Evolutionary conservation across 129 eudicot genomes (phyloP).

Genomic region (Heracleum sosnowskyi): DNA sequence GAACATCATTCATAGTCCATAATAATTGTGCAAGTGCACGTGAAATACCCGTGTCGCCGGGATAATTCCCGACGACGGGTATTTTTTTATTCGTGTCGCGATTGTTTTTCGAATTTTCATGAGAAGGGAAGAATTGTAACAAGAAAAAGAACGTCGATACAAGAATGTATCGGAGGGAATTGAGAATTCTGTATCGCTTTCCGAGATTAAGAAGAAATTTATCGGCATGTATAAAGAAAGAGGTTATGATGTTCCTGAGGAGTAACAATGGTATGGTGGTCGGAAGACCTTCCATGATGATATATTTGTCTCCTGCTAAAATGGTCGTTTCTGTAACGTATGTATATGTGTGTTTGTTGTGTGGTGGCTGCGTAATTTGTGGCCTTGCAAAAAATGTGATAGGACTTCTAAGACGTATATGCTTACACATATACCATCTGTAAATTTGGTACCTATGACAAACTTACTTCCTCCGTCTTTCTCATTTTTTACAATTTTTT

Average conservation of each 20-base stretch:
- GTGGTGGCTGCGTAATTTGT: neutral
- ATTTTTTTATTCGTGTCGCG: neutral
- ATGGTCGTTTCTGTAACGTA: neutral
- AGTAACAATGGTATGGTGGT: slow-evolving; percentile 43
- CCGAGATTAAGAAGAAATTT: slow-evolving; percentile 32
- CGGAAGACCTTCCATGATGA: slow-evolving; percentile 24
- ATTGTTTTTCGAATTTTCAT: neutral
- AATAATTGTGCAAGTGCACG: slow-evolving; percentile 67
- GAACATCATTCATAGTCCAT: slow-evolving; percentile 46
- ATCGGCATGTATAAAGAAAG: slow-evolving; percentile 36
- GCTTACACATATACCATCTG: too few species aligned
- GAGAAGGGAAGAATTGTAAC: slow-evolving; percentile 29
- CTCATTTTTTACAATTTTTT: too few species aligned
- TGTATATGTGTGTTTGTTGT: neutral
- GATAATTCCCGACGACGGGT: neutral
- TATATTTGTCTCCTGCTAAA: neutral
- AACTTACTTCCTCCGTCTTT: too few species aligned
- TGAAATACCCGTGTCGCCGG: slow-evolving; percentile 41
- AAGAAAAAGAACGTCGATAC: slow-evolving; percentile 36
- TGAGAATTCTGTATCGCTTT: slow-evolving; percentile 30
- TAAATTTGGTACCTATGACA: too few species aligned
- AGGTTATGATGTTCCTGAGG: slow-evolving; percentile 35
- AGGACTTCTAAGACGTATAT: neutral
- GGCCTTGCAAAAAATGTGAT: neutral
- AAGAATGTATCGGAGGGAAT: slow-evolving; percentile 33